Percentiles rank a stretch among this genome's conserved stretches.
Evolutionary conservation across 2,329 filamentous ascomycete genomes (phyloP).

Genomic region (Xylariaceae sp.): DNA sequence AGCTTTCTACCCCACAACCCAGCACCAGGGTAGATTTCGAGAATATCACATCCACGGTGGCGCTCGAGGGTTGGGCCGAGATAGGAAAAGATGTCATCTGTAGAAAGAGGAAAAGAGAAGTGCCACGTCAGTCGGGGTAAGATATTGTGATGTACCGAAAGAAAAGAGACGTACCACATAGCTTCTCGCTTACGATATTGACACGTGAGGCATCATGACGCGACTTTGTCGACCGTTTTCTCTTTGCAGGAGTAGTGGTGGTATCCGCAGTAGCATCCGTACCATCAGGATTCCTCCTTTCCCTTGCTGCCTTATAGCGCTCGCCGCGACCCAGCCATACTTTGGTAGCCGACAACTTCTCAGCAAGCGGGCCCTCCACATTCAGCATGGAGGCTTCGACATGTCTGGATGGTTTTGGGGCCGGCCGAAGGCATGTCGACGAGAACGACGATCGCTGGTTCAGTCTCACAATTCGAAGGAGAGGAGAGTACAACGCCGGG

Average conservation of each 20-base stretch:
- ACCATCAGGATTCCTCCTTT: too few relatives aligned
- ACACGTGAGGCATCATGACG: slow-evolving; percentile 38
- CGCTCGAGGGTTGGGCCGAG: slow-evolving; percentile 62
- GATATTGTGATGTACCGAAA: slow-evolving; percentile 5
- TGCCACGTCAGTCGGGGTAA: not conserved
- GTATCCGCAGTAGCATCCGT: not conserved
- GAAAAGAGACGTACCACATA: slow-evolving; percentile 39
- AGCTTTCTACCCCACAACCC: slow-evolving; percentile 76
- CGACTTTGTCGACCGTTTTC: not conserved
- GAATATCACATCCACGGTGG: slow-evolving; percentile 72
- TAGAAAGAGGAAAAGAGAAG: not conserved
- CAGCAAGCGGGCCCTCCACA: slow-evolving; percentile 17
- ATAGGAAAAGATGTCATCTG: slow-evolving; percentile 65
- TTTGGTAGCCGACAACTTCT: slow-evolving; percentile 20
- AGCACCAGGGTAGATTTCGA: slow-evolving; percentile 78
- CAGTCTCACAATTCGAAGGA: slow-evolving; percentile 3
- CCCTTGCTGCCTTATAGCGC: too few relatives aligned
- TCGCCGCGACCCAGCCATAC: slow-evolving; percentile 14
- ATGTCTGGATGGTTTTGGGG: not conserved
- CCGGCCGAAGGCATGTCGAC: slow-evolving; percentile 6
- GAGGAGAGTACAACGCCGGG: slow-evolving; percentile 18
- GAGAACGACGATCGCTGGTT: slow-evolving; percentile 6
- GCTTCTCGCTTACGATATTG: slow-evolving; percentile 46
- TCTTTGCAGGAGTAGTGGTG: not conserved
- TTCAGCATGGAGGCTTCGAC: slow-evolving; percentile 6